Evolutionary conservation across 306 rosid species (phyloP).

Genomic region (Neltuma alba): DNA sequence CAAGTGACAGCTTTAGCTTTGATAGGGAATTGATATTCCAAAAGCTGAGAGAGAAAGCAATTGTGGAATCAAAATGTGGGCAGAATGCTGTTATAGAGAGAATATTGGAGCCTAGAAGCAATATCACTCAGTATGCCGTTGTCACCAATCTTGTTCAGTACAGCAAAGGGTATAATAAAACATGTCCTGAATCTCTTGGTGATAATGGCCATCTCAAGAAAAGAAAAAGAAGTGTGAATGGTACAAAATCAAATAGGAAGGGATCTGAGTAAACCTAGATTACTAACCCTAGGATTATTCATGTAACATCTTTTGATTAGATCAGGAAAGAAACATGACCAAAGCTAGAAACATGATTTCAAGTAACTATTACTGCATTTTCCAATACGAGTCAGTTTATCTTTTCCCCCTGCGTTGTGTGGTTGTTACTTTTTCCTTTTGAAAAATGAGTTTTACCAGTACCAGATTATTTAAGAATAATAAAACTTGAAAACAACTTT

Average conservation of each 20-base stretch:
- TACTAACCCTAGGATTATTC: slow-evolving; percentile 45
- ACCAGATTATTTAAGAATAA: no score
- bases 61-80: slow-evolving; percentile 72
- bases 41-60: slow-evolving; percentile 71
- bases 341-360: neutral
- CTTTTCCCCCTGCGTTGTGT: no score
- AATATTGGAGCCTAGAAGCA: slow-evolving; percentile 57
- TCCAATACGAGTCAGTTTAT: neutral
- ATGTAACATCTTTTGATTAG: slow-evolving; percentile 4
- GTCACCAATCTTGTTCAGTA: slow-evolving; percentile 75
- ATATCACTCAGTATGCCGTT: slow-evolving; percentile 63
- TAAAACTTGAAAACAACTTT: no score
- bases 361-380: neutral
- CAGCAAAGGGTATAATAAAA: slow-evolving; percentile 46
- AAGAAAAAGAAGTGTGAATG: slow-evolving; percentile 43
- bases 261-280: slow-evolving; percentile 60
- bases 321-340: neutral
- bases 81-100: slow-evolving; percentile 76
- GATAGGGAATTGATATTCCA: slow-evolving; percentile 68
- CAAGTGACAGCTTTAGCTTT: slow-evolving; percentile 59
- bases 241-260: slow-evolving; percentile 67
- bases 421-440: no score
- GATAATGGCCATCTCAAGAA: slow-evolving; percentile 64
- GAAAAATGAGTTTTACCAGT: no score
- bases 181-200: slow-evolving; percentile 49